Conservation (phyloP, 306 rosid species). For the Acacia crassicarpa region DNA sequence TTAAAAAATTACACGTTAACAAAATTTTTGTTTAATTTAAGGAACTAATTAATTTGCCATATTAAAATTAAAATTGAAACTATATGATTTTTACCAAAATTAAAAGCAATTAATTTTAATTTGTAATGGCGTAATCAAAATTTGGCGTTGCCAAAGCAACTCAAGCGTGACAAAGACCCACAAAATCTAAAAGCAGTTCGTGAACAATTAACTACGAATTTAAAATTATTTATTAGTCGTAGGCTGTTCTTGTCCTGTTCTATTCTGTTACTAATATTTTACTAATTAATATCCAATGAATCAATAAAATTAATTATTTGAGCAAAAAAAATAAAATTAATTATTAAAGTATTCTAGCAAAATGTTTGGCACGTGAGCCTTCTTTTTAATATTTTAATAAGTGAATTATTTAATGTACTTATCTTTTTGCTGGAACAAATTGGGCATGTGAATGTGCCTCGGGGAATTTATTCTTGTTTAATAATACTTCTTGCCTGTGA, state of each 20-base stretch:
- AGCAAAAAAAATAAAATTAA: not conserved
- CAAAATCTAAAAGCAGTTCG: not conserved
- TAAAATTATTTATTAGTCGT: not conserved
- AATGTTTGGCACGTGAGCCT: not conserved
- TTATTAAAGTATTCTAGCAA: not conserved
- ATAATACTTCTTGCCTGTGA: not conserved
- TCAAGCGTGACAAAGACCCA: not conserved
- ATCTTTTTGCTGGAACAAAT: not conserved
- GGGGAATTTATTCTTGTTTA: not conserved
- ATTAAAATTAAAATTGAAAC: no score
- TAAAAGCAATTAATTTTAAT: not conserved
- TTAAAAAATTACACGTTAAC: not conserved
- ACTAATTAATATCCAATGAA: not conserved
- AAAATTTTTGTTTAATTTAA: not conserved
- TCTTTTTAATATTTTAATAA: not conserved
- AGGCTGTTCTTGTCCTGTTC: not conserved
- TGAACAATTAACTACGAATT: not conserved
- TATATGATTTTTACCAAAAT: no score
- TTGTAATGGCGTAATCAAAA: not conserved
- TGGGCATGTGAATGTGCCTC: not conserved
- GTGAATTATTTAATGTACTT: not conserved
- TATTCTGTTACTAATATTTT: not conserved
- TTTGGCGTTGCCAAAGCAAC: not conserved
- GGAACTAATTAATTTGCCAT: not conserved
- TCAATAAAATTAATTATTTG: not conserved